Evolutionary conservation across 192 early-diverging fungal species (phyloP), one percentile per base, ranked within the genome.

Genomic region (Coemansia sp.): DNA sequence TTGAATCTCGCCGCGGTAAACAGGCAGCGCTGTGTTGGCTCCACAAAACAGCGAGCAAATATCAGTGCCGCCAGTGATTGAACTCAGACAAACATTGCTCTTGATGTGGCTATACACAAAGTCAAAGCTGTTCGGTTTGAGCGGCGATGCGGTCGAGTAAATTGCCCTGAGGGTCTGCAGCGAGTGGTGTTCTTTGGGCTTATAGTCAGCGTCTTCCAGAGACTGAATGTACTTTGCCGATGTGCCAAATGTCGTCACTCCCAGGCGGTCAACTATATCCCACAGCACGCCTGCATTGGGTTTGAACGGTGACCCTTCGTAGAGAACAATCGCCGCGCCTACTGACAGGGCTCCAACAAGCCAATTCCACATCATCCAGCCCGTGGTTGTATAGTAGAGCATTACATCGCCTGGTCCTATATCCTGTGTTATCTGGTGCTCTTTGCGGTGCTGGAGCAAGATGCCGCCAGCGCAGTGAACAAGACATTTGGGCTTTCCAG

Each of bases 311-410:
- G 90, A 94, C 31, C 97, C 97, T 67, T 98, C 95, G 82, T 91
- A 98, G 1, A 90, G 69, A 3, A 95, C 90, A 48, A 95, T 83
- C 5, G 93, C 90, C 4, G 82, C 67, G 21, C 95, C 95, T 22
- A 89, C 75, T 15, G 83, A 84, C n/a, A 98, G 80, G 17, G 86
- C 93, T 17, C 85, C 81, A 2, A 95, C 85, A 23, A 97, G 86
- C 97, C 97, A 98, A 78, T 98, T 97, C 95, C 95, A 98, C 97
- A 98, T 98, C 97, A 98, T 98, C 92, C 93, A 94, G 3, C 92
- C 93, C 4, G 91, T 95, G 1, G 91, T 92, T 1, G 91, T 91
- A 66, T 92, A 93, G 68, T 97, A 94, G 68, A 98, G 90, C 60
- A 92, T 78, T 1, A 93, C 86, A 70, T 96, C 95, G n/a, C 84